Evolutionary conservation across 176 grass and related monocot species (phyloP).

Genomic region (Puya raimondii): DNA sequence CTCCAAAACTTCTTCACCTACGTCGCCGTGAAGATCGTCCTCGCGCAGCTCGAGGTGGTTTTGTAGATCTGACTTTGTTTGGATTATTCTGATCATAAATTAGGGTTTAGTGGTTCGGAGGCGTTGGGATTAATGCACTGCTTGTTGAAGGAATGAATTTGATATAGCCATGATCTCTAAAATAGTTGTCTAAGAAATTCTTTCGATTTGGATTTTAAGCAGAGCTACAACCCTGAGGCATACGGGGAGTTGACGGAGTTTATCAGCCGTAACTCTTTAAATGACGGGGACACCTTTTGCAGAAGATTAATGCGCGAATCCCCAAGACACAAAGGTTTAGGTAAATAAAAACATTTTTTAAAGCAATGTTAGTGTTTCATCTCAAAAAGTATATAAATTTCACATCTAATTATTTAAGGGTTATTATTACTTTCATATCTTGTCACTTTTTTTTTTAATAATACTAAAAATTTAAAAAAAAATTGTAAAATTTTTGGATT

Average conservation of each 20-base stretch:
- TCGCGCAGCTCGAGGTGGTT: constrained; percentile 72
- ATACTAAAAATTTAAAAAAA: too few relatives aligned
- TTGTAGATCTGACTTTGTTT: background rate
- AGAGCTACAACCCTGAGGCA: constrained; percentile 86
- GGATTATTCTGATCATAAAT: background rate
- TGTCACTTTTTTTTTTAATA: too few relatives aligned
- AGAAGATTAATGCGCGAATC: constrained; percentile 60
- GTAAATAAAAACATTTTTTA: constrained; percentile 6
- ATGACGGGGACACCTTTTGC: constrained; percentile 63
- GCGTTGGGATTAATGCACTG: too few relatives aligned
- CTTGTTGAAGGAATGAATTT: too few relatives aligned
- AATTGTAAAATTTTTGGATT: too few relatives aligned
- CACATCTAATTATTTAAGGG: background rate
- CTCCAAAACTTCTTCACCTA: constrained; percentile 92
- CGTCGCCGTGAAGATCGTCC: constrained; percentile 61
- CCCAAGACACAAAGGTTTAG: constrained; percentile 55
- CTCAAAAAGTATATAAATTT: background rate
- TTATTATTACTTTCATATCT: too few relatives aligned
- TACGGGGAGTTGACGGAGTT: constrained; percentile 73
- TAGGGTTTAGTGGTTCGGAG: too few relatives aligned
- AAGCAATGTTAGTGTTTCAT: background rate
- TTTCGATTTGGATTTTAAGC: constrained; percentile 10
- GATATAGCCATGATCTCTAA: too few relatives aligned
- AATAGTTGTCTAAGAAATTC: background rate
- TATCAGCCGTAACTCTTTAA: constrained; percentile 43